Percentiles rank a stretch among this genome's conserved stretches.
Conservation (phyloP, 495 filamentous ascomycete genomes). For the Neurospora sp. region DNA sequence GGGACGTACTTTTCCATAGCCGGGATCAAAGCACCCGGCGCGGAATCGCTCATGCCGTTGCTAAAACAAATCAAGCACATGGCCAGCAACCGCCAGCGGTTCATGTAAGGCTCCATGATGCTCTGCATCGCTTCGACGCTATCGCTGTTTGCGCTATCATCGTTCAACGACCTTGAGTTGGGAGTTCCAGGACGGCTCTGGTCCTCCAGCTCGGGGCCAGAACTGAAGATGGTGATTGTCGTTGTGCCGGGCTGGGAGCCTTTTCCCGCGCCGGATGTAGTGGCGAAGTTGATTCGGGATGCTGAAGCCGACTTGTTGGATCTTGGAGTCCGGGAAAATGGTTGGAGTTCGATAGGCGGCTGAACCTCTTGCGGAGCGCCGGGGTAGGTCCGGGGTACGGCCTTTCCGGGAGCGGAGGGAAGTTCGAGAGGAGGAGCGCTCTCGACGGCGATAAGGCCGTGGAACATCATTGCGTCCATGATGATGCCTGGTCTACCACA, state of each 20-base stretch:
- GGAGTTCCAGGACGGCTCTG: constrained; percentile 45
- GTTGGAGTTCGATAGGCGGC: constrained; percentile 23
- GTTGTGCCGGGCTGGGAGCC: constrained; percentile 16
- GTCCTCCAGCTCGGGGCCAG: constrained; percentile 9
- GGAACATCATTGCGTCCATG: background rate
- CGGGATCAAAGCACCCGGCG: constrained; percentile 64
- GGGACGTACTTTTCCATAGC: constrained; percentile 47
- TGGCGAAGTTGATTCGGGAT: constrained; percentile 7
- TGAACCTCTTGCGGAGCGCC: constrained; percentile 20
- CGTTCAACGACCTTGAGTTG: constrained; percentile 27
- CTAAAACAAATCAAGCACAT: constrained; percentile 44
- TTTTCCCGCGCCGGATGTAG: constrained; percentile 19
- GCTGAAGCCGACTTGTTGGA: constrained; percentile 13
- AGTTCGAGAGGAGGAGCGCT: background rate
- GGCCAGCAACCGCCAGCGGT: constrained; percentile 33
- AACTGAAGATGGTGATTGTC: background rate
- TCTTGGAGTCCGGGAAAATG: constrained; percentile 2
- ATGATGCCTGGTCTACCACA: too few species aligned
- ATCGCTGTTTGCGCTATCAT: background rate
- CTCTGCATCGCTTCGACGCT: constrained; percentile 11
- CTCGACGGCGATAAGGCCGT: background rate
- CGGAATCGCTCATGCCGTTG: constrained; percentile 52
- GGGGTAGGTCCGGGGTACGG: constrained; percentile 27
- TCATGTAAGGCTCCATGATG: constrained; percentile 18
- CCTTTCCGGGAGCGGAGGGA: constrained; percentile 23